Percentiles rank a stretch among this genome's conserved stretches.
Evolutionary conservation across 2,329 filamentous ascomycete species (phyloP).

Genomic region (Waltergamsia citrina): DNA sequence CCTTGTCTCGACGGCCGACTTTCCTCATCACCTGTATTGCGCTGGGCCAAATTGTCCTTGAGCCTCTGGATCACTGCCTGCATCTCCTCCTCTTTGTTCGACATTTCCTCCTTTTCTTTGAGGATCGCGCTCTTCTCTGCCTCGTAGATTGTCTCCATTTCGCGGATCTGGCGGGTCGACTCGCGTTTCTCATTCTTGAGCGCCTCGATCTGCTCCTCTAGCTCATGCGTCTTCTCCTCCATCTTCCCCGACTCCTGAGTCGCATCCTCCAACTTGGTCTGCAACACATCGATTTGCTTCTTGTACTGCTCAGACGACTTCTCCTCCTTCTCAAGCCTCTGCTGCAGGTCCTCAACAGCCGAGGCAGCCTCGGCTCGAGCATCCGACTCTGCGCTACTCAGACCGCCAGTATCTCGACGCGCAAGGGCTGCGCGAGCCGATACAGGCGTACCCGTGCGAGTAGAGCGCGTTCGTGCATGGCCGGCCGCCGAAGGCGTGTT

Average conservation of each 20-base stretch:
- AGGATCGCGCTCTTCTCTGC: constrained; percentile 78
- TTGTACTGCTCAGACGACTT: constrained; percentile 66
- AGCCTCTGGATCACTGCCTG: constrained; percentile 82
- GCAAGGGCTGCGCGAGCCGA: constrained; percentile 65
- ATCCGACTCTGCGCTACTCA: constrained; percentile 53
- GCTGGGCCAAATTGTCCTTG: constrained; percentile 79
- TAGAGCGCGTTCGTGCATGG: constrained; percentile 51
- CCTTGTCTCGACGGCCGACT: constrained; percentile 47
- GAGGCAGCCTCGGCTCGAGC: constrained; percentile 71
- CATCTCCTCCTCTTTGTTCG: constrained; percentile 79
- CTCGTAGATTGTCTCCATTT: constrained; percentile 90
- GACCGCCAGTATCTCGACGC: constrained; percentile 39
- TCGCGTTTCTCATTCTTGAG: constrained; percentile 82
- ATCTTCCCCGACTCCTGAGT: constrained; percentile 73
- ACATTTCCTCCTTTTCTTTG: constrained; percentile 86
- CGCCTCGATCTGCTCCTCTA: constrained; percentile 71
- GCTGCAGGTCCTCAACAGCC: constrained; percentile 74
- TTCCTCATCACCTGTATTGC: constrained; percentile 51
- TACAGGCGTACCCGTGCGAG: constrained; percentile 55
- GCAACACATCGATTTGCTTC: constrained; percentile 77
- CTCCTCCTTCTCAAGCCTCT: constrained; percentile 74
- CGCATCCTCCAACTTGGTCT: constrained; percentile 78
- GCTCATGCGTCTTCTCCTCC: constrained; percentile 82
- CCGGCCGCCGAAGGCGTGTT: constrained; percentile 30
- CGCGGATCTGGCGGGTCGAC: constrained; percentile 70